Percentiles rank a stretch among this genome's conserved stretches.
phyloP scores from a whole-genome alignment of 1,139 yeast species.

The Taphrina communis region DNA sequence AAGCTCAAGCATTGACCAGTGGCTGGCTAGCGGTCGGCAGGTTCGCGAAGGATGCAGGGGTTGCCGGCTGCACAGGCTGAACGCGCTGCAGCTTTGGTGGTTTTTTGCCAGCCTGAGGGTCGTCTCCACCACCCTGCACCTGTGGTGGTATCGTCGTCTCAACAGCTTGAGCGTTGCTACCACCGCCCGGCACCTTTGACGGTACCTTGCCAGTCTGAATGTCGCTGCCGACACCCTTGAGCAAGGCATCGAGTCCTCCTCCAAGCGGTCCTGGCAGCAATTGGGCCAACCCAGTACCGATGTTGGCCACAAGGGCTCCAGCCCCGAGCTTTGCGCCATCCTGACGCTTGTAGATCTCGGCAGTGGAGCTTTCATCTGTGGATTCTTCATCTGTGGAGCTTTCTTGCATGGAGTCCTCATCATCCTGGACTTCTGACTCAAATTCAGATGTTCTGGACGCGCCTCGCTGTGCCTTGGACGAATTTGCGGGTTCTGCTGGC shows the following conservation, averaged over 20 bases:
- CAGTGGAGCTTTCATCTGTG: neutral
- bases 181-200: conserved; percentile 5
- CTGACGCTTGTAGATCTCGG: neutral
- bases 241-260: neutral
- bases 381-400: no score
- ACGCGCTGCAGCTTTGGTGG: conserved; percentile 15
- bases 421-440: neutral
- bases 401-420: no score
- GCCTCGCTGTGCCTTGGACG: neutral
- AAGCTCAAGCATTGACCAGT: neutral
- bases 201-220: conserved; percentile 10
- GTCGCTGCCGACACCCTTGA: conserved; percentile 22
- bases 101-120: conserved; percentile 5
- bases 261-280: conserved; percentile 17
- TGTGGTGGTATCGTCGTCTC: no score
- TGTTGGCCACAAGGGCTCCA: conserved; percentile 1
- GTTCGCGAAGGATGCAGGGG: neutral
- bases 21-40: neutral
- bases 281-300: conserved; percentile 4
- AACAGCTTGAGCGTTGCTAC: no score
- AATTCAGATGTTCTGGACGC: neutral
- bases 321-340: neutral
- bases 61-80: neutral
- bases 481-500: neutral
- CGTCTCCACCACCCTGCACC: conserved; percentile 8